phyloP scores from a whole-genome alignment of 2,329 filamentous ascomycete species.

The Trichoderma semiorbis region DNA sequence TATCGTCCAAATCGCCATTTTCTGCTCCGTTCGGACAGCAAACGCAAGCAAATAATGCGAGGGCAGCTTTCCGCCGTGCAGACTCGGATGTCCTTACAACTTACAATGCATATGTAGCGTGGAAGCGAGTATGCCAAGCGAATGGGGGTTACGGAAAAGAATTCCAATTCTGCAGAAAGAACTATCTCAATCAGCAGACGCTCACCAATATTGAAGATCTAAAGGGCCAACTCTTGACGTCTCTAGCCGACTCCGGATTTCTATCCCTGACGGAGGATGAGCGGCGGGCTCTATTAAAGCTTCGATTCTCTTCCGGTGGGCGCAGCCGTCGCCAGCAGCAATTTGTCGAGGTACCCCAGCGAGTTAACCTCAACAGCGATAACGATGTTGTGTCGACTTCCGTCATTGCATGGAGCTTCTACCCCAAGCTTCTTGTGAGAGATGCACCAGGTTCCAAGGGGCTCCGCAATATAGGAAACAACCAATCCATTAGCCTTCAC shows the following conservation, averaged over 20 bases:
- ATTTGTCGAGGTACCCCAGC: conserved; percentile 79
- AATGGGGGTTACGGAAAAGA: conserved; percentile 64
- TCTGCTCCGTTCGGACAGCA: conserved; percentile 80
- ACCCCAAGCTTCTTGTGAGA: conserved; percentile 82
- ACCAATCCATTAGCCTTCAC: conserved; percentile 83
- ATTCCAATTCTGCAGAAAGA: conserved; percentile 89
- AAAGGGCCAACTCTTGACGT: conserved; percentile 84
- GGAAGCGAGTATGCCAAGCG: conserved; percentile 77
- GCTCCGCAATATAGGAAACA: conserved; percentile 88
- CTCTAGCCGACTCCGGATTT: conserved; percentile 81
- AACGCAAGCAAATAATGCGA: conserved; percentile 74
- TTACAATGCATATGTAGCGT: conserved; percentile 89
- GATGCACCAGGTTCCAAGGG: conserved; percentile 70
- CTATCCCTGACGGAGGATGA: conserved; percentile 72
- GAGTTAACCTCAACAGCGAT: conserved; percentile 70
- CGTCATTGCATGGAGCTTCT: conserved; percentile 91
- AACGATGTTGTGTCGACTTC: conserved; percentile 77
- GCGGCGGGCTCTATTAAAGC: conserved; percentile 62
- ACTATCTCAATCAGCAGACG: conserved; percentile 86
- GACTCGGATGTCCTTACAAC: conserved; percentile 90
- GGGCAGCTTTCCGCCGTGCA: conserved; percentile 74
- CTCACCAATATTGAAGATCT: conserved; percentile 91
- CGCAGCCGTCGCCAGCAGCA: conserved; percentile 59
- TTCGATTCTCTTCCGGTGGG: conserved; percentile 55
- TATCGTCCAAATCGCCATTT: conserved; percentile 94